These are phyloP conservation scores for Sugiyamaella americana DNA, from an alignment of 805 yeast genomes.

Conservation along the genomic window DNA sequence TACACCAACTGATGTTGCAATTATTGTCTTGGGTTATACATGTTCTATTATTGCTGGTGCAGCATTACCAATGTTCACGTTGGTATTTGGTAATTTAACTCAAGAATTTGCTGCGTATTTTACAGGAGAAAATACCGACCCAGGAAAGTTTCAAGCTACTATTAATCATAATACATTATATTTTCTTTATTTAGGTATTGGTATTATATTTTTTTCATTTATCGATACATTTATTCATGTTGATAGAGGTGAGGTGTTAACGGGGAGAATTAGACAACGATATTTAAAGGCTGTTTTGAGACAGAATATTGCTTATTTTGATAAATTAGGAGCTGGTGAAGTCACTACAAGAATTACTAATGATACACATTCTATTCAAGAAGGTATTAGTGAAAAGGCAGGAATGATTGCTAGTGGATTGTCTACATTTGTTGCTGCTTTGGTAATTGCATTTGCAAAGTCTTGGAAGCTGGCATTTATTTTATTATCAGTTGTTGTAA, in stretches of 20 bases:
- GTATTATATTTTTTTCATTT: constrained; percentile 28
- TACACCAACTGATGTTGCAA: constrained; percentile 24
- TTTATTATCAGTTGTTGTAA: constrained; percentile 31
- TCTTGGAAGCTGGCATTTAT: constrained; percentile 35
- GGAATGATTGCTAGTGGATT: constrained; percentile 36
- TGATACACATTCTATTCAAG: constrained; percentile 38
- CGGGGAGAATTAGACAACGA: constrained; percentile 35
- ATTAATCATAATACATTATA: constrained; percentile 35
- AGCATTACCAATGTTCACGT: constrained; percentile 37
- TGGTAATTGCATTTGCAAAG: constrained; percentile 34
- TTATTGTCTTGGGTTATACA: constrained; percentile 29
- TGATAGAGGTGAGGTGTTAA: constrained; percentile 36
- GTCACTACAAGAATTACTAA: constrained; percentile 39
- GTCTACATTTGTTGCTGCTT: constrained; percentile 35
- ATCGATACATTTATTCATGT: constrained; percentile 34
- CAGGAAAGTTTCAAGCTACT: constrained; percentile 29
- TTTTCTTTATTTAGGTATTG: constrained; percentile 38
- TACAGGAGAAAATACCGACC: constrained; percentile 21
- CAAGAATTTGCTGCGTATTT: constrained; percentile 32
- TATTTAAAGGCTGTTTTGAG: constrained; percentile 34
- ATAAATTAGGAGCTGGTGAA: constrained; percentile 38
- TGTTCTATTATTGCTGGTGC: constrained; percentile 36
- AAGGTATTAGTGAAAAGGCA: constrained; percentile 38
- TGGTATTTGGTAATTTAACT: constrained; percentile 38
- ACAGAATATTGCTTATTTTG: constrained; percentile 39